These are phyloP conservation scores for Trametes coccinea DNA, from an alignment of 768 basidiomycete species.

Conservation along the genomic window DNA sequence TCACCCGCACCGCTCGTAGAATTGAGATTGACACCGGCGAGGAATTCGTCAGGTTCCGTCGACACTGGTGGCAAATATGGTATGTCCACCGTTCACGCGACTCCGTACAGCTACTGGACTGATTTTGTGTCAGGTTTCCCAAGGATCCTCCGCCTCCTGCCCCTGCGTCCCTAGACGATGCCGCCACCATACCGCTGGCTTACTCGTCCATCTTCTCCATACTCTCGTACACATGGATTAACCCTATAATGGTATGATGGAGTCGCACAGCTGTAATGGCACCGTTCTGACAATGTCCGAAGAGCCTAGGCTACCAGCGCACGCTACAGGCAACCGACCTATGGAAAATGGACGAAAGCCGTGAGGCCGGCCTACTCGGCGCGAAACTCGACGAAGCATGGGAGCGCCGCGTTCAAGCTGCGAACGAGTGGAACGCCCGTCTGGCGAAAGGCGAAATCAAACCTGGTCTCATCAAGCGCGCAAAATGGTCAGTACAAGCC, in stretches of 20 bases:
- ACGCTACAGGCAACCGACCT: conserved; percentile 75
- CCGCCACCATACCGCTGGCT: conserved; percentile 58
- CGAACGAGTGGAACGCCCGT: conserved; percentile 55
- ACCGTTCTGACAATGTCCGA: not conserved
- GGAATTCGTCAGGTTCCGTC: conserved; percentile 41
- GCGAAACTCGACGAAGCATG: conserved; percentile 57
- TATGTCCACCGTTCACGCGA: conserved; percentile 21
- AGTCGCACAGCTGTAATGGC: not conserved
- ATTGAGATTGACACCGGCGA: conserved; percentile 32
- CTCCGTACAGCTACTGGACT: not conserved
- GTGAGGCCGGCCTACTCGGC: conserved; percentile 52
- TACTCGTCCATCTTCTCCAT: conserved; percentile 57
- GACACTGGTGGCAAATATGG: conserved; percentile 60
- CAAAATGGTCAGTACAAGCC: conserved; percentile 43
- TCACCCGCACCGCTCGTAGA: conserved; percentile 8
- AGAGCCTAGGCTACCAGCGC: conserved; percentile 68
- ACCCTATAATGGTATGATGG: conserved; percentile 51
- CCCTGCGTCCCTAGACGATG: conserved; percentile 55
- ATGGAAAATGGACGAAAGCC: conserved; percentile 60
- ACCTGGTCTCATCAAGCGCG: conserved; percentile 41
- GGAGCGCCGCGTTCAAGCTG: conserved; percentile 46
- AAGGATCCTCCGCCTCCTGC: conserved; percentile 58
- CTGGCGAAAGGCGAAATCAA: conserved; percentile 46
- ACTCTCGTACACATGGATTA: conserved; percentile 68
- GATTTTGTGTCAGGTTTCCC: conserved; percentile 48